Evolutionary conservation across 2,329 filamentous ascomycete genomes (phyloP), one percentile per base, ranked within the genome.

Genomic region (Microascus cirrosus): DNA sequence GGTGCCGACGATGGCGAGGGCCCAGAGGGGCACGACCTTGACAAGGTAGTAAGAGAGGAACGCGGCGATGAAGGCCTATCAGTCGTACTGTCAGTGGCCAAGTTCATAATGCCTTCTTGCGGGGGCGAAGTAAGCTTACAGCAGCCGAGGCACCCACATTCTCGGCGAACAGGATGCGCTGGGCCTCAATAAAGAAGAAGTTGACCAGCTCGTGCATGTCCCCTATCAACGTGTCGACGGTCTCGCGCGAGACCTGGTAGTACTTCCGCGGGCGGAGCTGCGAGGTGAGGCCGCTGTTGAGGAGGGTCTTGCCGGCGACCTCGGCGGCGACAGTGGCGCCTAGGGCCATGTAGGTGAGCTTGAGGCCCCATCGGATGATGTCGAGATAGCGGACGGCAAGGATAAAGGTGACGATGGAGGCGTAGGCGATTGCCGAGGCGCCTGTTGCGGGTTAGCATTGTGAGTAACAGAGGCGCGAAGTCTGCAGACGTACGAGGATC

Each of bases 21-120:
- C 84, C 85, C 85, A 88, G 75, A 85, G 80, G 39, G 85, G 85
- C 54, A 88, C 79, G 61, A 87, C 74, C 76, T 87, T 88, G 71
- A 85, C 79, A 45, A 88, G 76, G 69, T 79, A 83, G 73, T 87
- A 87, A 25, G 84, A 84, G 61, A 86, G 62, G 70, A 87, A 85
- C 54, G 84, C 78, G 61, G 74, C 74, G 56, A 85, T 55, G 61
- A 80, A 81, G 59, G 82, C 80, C 82, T 87, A 55, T n/a, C 22
- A 5, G 18, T 24, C 11, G 2, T 32, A 53, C 32, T 24, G n/a
- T 50, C 20, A 12, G 34, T 32, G 10, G 11, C n/a, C 25, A 18
- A 10, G 12, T 11, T 18, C 32, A 24, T 5, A 15, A 34, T 2
- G 5, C 4, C 25, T 18, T 3, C 6, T 12, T 15, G 25, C 1